These are phyloP conservation scores for Saccharomycopsis lassenensis DNA, from an alignment of 805 yeast species.

Conservation along the genomic window DNA sequence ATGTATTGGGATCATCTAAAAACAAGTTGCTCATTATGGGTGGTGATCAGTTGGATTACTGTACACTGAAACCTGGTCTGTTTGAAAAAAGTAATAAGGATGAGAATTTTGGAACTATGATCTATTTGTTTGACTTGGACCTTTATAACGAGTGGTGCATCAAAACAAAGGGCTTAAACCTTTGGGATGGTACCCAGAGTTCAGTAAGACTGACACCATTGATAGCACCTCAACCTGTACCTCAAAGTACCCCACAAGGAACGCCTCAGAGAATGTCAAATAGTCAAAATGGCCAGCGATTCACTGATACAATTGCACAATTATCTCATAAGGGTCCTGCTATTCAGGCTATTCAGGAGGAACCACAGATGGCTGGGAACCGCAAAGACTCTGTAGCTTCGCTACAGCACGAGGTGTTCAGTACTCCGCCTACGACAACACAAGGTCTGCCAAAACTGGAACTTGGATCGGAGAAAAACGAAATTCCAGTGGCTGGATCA, in stretches of 20 bases:
- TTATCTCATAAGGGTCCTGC: conserved; percentile 1
- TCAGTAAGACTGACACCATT: conserved; percentile 1
- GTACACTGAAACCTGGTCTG: conserved; percentile 35
- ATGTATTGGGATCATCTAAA: conserved; percentile 22
- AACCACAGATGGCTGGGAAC: background rate
- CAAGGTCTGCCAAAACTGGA: conserved; percentile 7
- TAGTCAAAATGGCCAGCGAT: too few relatives aligned
- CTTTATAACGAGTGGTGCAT: conserved; percentile 18
- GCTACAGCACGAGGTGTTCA: conserved; percentile 5
- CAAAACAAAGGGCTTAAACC: conserved; percentile 9
- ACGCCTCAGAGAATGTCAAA: too few relatives aligned
- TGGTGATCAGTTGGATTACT: conserved; percentile 73
- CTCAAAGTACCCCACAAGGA: too few relatives aligned
- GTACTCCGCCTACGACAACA: conserved; percentile 14
- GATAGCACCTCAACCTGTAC: conserved; percentile 2
- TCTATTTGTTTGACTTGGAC: conserved; percentile 51
- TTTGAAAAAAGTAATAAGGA: conserved; percentile 42
- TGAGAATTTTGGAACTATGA: conserved; percentile 47
- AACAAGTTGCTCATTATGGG: conserved; percentile 80
- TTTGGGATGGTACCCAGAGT: conserved; percentile 15
- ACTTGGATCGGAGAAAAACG: too few relatives aligned
- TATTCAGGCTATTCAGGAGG: background rate
- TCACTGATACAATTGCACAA: conserved; percentile 3
- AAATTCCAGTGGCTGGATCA: too few relatives aligned
- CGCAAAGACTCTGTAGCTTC: conserved; percentile 12